These are phyloP conservation scores for Penicillium manginii DNA, from an alignment of 495 filamentous ascomycete species.

Conservation along the genomic window DNA sequence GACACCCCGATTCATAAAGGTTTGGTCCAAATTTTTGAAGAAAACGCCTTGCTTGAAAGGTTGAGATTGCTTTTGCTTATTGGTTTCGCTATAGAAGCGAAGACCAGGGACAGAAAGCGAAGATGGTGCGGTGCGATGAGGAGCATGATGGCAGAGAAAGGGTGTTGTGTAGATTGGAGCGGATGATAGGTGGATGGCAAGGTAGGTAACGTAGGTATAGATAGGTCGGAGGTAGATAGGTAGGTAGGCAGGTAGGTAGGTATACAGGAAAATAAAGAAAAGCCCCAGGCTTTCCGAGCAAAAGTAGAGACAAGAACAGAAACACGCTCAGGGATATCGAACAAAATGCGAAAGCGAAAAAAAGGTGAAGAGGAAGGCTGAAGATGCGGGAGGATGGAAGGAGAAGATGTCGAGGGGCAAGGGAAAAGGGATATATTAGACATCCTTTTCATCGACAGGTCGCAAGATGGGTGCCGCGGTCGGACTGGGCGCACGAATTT, in stretches of 20 bases:
- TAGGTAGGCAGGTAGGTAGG: background rate
- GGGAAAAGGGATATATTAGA: background rate
- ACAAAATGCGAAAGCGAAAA: constrained; percentile 19
- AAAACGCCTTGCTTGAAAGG: background rate
- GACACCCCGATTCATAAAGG: background rate
- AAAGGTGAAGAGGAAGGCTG: constrained; percentile 8
- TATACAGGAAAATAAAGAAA: constrained; percentile 15
- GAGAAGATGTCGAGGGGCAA: background rate
- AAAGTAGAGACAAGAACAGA: constrained; percentile 16
- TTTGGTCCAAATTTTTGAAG: background rate
- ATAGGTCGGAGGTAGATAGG: background rate
- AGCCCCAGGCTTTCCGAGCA: constrained; percentile 31
- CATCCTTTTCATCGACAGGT: constrained; percentile 33
- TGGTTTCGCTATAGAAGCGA: background rate
- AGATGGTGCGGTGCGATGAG: background rate
- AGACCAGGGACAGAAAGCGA: background rate
- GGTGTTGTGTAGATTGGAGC: background rate
- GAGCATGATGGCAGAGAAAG: background rate
- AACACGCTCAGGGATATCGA: constrained; percentile 40
- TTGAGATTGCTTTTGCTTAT: background rate
- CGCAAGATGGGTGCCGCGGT: constrained; percentile 17
- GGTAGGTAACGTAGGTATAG: no score
- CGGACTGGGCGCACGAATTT: constrained; percentile 13
- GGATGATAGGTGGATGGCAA: background rate
- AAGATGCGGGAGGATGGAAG: background rate